These are phyloP conservation scores for Xylariales sp. DNA, from an alignment of 2,329 filamentous ascomycete species.

Conservation along the genomic window DNA sequence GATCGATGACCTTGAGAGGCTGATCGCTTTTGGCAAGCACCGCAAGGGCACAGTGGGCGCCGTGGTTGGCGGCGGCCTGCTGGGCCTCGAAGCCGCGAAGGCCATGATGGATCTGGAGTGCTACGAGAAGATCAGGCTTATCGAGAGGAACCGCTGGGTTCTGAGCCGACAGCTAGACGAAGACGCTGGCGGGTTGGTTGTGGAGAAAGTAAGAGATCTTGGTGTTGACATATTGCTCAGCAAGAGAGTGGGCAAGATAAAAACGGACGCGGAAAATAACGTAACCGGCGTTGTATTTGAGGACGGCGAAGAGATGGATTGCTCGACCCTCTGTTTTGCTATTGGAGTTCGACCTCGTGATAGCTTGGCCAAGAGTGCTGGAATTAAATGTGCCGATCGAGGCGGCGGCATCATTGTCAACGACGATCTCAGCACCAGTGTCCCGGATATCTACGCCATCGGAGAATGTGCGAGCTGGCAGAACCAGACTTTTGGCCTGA, in stretches of 20 bases:
- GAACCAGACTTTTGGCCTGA: slow-evolving; percentile 80
- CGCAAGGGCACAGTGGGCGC: slow-evolving; percentile 66
- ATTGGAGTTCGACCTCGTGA: slow-evolving; percentile 82
- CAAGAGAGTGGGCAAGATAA: slow-evolving; percentile 69
- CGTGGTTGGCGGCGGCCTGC: slow-evolving; percentile 78
- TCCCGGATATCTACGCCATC: slow-evolving; percentile 74
- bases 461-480: slow-evolving; percentile 91
- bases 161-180: slow-evolving; percentile 76
- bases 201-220: slow-evolving; percentile 73
- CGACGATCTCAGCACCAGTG: slow-evolving; percentile 64
- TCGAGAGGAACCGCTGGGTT: slow-evolving; percentile 82
- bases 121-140: slow-evolving; percentile 69
- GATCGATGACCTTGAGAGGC: slow-evolving; percentile 71
- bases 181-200: slow-evolving; percentile 77
- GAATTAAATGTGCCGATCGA: slow-evolving; percentile 67
- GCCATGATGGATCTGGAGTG: slow-evolving; percentile 83
- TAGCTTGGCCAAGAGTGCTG: slow-evolving; percentile 65
- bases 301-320: slow-evolving; percentile 72
- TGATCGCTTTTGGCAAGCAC: slow-evolving; percentile 68
- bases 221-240: slow-evolving; percentile 77
- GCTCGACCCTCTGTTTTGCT: slow-evolving; percentile 82
- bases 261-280: slow-evolving; percentile 61
- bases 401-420: slow-evolving; percentile 74
- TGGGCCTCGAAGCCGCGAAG: slow-evolving; percentile 85
- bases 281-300: slow-evolving; percentile 76